Evolutionary conservation across 2,329 filamentous ascomycete species (phyloP), one percentile per base, ranked within the genome.

Genomic region (Pseudopyricularia cyperi): DNA sequence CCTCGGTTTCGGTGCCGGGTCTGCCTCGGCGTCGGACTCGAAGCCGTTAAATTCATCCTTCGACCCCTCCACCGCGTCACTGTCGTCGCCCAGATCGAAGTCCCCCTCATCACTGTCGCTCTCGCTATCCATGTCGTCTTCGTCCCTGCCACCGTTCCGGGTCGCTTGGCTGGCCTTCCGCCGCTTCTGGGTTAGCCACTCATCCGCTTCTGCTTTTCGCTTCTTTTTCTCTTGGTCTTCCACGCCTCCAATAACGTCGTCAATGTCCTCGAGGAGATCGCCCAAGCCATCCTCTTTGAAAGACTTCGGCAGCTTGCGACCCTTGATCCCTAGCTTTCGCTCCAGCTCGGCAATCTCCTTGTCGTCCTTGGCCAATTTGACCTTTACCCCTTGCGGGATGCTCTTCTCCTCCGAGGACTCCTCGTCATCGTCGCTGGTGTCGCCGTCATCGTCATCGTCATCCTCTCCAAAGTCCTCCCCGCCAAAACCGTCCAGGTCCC

Each of bases 311-410:
- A 88, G 66, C 61, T 89, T 94, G 55, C 84, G 85, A 24, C 81
- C 80, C 62, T 83, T 87, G 57, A 96, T 76, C 0, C 93, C 91
- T 3, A 98, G 71, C 61, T 87, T 94, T 65, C 84, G 89, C 69
- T 98, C 93, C 32, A 96, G 71, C 3, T 82, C 82, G 19, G 85
- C 83, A 58, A 98, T 97, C 59, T 95, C 89, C 2, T 82, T 87
- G 61, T 97, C 89, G 54, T 98, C 91, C 55, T 87, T 74, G 1
- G 79, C 82, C 4, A 96, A 70, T 58, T 78, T 80, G 3, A 83
- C 76, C 61, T 75, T 79, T n/a, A 81, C 63, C 19, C 57, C 57
- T 48, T 63, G 68, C 6, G 69, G 65, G 1, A 61, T 12, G 39
- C 39, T 15, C 24, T 44, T 44, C 22, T 44, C 17, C 11, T 57